Percentiles rank a stretch among this genome's conserved stretches.
Conservation (phyloP, 257 asterid genomes). For the Solanum sejunctum region DNA sequence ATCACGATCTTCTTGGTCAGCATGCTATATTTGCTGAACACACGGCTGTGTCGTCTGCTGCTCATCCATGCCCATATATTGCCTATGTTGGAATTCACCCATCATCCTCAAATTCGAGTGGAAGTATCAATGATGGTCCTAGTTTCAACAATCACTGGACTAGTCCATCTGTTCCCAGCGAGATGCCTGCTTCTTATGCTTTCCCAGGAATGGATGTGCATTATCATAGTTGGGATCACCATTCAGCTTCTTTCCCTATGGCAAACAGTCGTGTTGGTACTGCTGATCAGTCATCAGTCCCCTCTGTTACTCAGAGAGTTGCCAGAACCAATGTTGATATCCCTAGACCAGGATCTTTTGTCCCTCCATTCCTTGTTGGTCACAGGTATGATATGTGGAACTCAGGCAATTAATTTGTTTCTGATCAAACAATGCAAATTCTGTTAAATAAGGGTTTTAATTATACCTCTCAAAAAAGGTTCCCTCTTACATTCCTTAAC, state of each 20-base stretch:
- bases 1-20: conserved; percentile 57
- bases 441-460: neutral
- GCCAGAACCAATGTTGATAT: conserved; percentile 52
- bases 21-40: conserved; percentile 59
- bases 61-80: conserved; percentile 74
- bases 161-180: conserved; percentile 51
- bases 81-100: conserved; percentile 74
- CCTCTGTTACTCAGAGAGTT: conserved; percentile 45
- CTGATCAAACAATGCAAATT: neutral
- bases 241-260: conserved; percentile 39
- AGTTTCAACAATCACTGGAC: conserved; percentile 60
- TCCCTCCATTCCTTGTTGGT: conserved; percentile 58
- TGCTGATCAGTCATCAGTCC: conserved; percentile 47
- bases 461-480: neutral
- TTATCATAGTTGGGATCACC: conserved; percentile 59
- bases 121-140: conserved; percentile 54
- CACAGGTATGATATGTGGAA: conserved; percentile 44
- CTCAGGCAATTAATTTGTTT: neutral
- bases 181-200: conserved; percentile 51
- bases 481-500: neutral
- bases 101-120: conserved; percentile 59
- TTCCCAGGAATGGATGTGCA: conserved; percentile 55
- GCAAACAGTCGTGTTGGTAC: conserved; percentile 44
- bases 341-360: conserved; percentile 54
- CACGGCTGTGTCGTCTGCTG: conserved; percentile 53